Percentiles rank a stretch among this genome's conserved stretches.
These are phyloP conservation scores for Cordyceps militaris DNA, from an alignment of 2,329 filamentous ascomycete species.

Conservation along the genomic window DNA sequence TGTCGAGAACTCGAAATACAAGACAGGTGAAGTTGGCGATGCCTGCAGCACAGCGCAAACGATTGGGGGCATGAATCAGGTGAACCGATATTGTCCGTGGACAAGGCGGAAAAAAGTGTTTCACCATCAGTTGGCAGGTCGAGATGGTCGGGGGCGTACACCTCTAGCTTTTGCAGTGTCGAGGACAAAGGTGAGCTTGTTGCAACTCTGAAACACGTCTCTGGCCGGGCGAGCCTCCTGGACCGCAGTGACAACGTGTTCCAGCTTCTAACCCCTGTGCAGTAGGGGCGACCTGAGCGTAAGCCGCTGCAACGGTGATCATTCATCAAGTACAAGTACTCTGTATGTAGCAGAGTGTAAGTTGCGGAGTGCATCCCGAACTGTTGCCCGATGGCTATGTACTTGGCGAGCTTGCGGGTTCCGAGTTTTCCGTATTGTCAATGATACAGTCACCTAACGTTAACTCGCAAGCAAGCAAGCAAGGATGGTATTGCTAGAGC, in stretches of 20 bases:
- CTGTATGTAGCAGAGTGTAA: not conserved
- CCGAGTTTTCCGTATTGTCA: too few species aligned
- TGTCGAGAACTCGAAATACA: not conserved
- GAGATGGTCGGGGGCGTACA: not conserved
- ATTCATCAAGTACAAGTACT: not conserved
- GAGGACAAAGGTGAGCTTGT: not conserved
- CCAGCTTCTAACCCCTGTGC: not conserved
- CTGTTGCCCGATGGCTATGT: not conserved
- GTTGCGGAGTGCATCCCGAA: too few species aligned
- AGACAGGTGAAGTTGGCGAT: not conserved
- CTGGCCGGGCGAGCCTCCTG: not conserved
- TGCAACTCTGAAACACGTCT: constrained; percentile 6
- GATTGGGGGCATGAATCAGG: not conserved
- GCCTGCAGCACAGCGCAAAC: not conserved
- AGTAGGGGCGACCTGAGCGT: constrained; percentile 6
- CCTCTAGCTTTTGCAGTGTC: not conserved
- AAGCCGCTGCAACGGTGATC: not conserved
- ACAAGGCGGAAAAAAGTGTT: not conserved
- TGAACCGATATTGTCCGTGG: not conserved
- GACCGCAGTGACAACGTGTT: not conserved
- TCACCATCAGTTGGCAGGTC: constrained; percentile 1
- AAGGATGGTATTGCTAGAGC: too few species aligned
- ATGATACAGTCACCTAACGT: too few species aligned
- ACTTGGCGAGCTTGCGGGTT: too few species aligned
- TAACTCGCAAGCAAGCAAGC: too few species aligned